Evolutionary conservation across 805 yeast genomes (phyloP), one percentile per base, ranked within the genome.

Genomic region (Saccharomyces jurei): DNA sequence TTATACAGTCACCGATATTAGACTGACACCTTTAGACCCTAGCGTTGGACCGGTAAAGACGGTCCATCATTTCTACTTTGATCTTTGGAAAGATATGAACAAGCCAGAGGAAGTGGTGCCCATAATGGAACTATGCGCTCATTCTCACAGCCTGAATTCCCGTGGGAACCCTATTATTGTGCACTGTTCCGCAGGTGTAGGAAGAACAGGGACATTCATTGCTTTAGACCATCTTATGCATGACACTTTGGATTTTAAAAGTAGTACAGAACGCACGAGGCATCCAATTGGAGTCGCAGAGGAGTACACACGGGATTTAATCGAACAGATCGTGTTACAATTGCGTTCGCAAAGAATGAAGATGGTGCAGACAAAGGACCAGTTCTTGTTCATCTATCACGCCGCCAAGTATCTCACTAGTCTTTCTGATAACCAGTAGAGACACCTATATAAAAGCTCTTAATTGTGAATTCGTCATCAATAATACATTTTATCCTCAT

Each of bases 121-220:
- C 0, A 63, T 75, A 1, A 59, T 71, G 56, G 49, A 63, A 10
- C 53, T 75, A 30, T 64, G 70, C 36, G 56, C 58, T 3, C 65
- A 70, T 21, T 66, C 69, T 0, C 68, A 69, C 44, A 55, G 58
- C 1, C 55, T 72, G 27, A 69, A 69, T 49, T 56, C 61, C 6
- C 46, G 52, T 1, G 63, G 59, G 2, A 69, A 65, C 49, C 92
- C 94, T 22, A 75, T 84, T 1, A 72, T 90, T 48, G 87, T 87
- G 22, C 99, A 94, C 67, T 94, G 99, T 64, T 89, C 97, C 4
- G 99, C 99, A 0, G 99, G 99, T 0, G 92, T 96, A 56, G 99
- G 99, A 2, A 75, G 99, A 58, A 89, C 98, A 0, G 99, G 99
- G 2, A 89, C 96, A 1, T 87, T 84, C 64, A 81, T 89, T 56